phyloP scores from a whole-genome alignment of 2,329 filamentous ascomycete species.

The Exophiala sideris region DNA sequence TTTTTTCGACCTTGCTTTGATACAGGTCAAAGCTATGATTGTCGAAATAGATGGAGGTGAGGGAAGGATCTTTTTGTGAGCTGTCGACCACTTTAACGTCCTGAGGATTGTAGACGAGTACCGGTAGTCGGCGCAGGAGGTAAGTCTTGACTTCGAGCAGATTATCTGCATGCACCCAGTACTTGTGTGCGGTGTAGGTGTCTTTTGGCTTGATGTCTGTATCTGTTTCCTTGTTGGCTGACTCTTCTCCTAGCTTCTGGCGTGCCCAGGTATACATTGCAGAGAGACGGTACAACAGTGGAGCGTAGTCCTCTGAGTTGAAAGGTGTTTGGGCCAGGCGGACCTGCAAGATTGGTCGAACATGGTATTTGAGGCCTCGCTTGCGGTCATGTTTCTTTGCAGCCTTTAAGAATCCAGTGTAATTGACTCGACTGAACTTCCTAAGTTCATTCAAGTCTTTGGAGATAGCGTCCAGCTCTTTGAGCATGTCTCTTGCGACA shows the following conservation, averaged over 20 bases:
- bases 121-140: constrained; percentile 83
- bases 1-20: constrained; percentile 73
- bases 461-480: constrained; percentile 81
- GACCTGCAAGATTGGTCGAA: constrained; percentile 87
- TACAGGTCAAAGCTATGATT: constrained; percentile 83
- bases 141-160: constrained; percentile 94
- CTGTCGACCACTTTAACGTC: constrained; percentile 77
- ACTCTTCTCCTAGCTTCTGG: constrained; percentile 68
- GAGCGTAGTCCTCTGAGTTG: constrained; percentile 91
- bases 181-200: constrained; percentile 82
- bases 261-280: constrained; percentile 94
- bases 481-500: constrained; percentile 67
- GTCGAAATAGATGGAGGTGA: constrained; percentile 96
- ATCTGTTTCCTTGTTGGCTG: constrained; percentile 43
- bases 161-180: constrained; percentile 96
- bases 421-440: constrained; percentile 94
- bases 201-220: constrained; percentile 49
- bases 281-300: constrained; percentile 81
- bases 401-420: constrained; percentile 95
- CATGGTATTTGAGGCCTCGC: constrained; percentile 78
- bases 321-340: constrained; percentile 84
- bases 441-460: constrained; percentile 90
- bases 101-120: constrained; percentile 89
- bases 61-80: constrained; percentile 74
- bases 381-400: constrained; percentile 99